Percentiles rank a stretch among this genome's conserved stretches.
These are phyloP conservation scores for Themeda triandra DNA, from an alignment of 176 grass and related monocot genomes.

Conservation along the genomic window DNA sequence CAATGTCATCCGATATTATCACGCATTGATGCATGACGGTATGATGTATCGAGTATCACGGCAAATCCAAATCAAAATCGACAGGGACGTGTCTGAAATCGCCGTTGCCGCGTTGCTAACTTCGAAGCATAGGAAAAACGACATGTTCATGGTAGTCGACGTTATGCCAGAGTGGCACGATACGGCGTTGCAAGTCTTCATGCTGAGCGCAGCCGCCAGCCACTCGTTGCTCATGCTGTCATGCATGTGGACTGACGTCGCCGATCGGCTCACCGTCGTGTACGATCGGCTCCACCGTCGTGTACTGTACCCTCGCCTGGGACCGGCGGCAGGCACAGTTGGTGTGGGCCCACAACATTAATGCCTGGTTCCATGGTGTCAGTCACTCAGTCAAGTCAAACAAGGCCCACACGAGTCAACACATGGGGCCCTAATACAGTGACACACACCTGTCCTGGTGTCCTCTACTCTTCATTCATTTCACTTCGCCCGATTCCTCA, in stretches of 20 bases:
- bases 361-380: background rate
- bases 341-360: background rate
- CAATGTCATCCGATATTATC: background rate
- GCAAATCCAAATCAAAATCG: background rate
- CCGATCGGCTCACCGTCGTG: no score
- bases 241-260: no score
- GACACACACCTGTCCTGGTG: no score
- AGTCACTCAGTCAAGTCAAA: background rate
- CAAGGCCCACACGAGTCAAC: background rate
- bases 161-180: no score
- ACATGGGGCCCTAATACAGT: background rate
- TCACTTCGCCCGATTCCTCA: background rate
- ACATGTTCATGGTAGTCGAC: no score
- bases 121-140: background rate
- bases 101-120: background rate
- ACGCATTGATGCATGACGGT: background rate
- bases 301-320: no score
- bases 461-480: no score
- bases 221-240: no score
- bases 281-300: no score
- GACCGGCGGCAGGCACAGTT: background rate
- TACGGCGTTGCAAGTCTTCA: no score
- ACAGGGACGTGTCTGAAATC: background rate
- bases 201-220: no score
- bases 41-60: background rate